These are phyloP conservation scores for Hypsizygus marmoreus DNA, from an alignment of 768 basidiomycete species.

Conservation along the genomic window DNA sequence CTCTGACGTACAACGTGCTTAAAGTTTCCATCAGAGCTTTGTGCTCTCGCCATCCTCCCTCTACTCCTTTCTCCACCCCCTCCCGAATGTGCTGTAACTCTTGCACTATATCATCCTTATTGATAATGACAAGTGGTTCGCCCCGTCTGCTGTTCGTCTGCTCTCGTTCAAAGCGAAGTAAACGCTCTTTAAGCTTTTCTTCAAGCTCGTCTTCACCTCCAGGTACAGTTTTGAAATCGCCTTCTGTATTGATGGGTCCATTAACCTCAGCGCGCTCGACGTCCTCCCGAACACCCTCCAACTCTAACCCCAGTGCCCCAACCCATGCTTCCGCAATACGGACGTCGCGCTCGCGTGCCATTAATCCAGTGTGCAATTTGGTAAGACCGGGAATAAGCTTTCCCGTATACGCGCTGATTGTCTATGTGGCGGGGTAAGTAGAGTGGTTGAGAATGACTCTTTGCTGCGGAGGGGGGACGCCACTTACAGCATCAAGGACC, in stretches of 20 bases:
- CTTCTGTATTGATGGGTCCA: constrained; percentile 5
- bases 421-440: constrained; percentile 13
- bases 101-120: constrained; percentile 21
- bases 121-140: constrained; percentile 23
- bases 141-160: neutral
- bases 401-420: constrained; percentile 19
- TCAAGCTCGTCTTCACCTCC: constrained; percentile 14
- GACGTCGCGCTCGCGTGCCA: constrained; percentile 14
- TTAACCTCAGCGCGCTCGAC: neutral
- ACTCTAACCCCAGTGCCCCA: constrained; percentile 35
- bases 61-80: neutral
- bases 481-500: constrained; percentile 27
- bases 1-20: constrained; percentile 4
- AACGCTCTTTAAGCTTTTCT: constrained; percentile 16
- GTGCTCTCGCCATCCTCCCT: neutral
- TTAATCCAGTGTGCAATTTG: constrained; percentile 21
- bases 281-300: constrained; percentile 26
- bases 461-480: too few relatives aligned
- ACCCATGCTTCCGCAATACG: constrained; percentile 33
- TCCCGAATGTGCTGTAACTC: constrained; percentile 17
- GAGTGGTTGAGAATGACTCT: neutral
- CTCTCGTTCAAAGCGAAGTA: neutral
- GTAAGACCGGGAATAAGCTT: constrained; percentile 25
- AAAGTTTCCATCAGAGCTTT: constrained; percentile 1
- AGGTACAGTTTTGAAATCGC: neutral